phyloP scores from a whole-genome alignment of 306 rosid species.

The Cajanus cajan region DNA sequence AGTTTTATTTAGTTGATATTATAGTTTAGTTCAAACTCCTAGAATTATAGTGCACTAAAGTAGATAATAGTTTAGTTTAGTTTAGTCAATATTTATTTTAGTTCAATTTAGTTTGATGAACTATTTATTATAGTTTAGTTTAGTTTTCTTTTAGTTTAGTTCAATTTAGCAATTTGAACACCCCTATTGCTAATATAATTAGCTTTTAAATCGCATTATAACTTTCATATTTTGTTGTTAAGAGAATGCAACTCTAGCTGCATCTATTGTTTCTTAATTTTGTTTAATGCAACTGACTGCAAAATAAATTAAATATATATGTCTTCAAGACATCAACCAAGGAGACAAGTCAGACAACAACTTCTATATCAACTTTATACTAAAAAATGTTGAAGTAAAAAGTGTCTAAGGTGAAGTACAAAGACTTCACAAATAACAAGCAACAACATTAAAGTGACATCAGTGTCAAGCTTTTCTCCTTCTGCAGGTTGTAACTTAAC shows the following conservation, averaged over 20 bases:
- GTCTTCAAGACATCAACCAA: slow-evolving; percentile 11
- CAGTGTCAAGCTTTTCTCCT: slow-evolving; percentile 15
- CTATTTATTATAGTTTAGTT: too few species aligned
- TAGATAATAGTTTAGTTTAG: too few species aligned
- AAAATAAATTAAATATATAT: not conserved
- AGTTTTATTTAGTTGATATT: too few species aligned
- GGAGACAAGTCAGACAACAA: not conserved
- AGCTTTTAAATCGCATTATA: not conserved
- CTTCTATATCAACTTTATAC: not conserved
- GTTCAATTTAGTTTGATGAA: too few species aligned
- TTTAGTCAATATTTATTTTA: too few species aligned
- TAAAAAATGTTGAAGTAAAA: not conserved
- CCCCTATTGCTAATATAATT: too few species aligned
- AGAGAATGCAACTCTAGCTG: not conserved
- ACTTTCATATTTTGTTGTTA: not conserved
- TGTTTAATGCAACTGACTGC: not conserved
- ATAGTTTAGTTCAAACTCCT: too few species aligned
- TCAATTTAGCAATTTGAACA: too few species aligned
- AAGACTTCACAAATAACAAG: slow-evolving; percentile 24
- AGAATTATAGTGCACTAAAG: too few species aligned
- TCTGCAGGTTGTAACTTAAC: slow-evolving; percentile 20
- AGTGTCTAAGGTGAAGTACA: not conserved
- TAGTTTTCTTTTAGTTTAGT: too few species aligned
- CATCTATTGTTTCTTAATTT: not conserved
- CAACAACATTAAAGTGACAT: slow-evolving; percentile 35